Evolutionary conservation across 345 rosid genomes (phyloP).

Genomic region (Acer negundo): DNA sequence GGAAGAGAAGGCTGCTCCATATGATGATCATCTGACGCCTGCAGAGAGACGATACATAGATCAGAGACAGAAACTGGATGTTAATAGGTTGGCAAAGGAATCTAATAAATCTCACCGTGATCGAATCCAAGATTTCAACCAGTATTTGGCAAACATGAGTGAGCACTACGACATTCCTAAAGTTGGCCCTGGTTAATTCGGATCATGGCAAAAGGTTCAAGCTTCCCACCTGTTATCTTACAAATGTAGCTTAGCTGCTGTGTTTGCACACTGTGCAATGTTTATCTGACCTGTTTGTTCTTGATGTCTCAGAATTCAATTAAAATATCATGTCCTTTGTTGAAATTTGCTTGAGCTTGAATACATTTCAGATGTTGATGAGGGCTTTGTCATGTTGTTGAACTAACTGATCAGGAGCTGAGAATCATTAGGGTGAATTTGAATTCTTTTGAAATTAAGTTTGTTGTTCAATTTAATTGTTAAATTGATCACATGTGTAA

Average conservation of each 20-base stretch:
- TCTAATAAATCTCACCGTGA: conserved; percentile 66
- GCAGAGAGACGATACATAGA: conserved; percentile 60
- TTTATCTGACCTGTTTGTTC: neutral
- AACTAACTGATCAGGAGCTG: too few relatives aligned
- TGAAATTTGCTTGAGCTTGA: too few relatives aligned
- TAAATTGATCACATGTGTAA: too few relatives aligned
- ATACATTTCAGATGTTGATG: too few relatives aligned
- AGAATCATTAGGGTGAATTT: too few relatives aligned
- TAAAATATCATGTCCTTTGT: neutral
- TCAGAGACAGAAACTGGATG: conserved; percentile 56
- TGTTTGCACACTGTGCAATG: neutral
- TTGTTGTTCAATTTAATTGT: too few relatives aligned
- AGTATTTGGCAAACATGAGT: conserved; percentile 68
- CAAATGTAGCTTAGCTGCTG: neutral
- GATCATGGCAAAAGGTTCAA: neutral
- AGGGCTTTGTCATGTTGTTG: too few relatives aligned
- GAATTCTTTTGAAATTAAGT: too few relatives aligned
- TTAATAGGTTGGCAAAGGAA: conserved; percentile 53
- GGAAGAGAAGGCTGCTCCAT: conserved; percentile 44
- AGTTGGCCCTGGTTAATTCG: conserved; percentile 66
- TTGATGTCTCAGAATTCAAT: neutral
- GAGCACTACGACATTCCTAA: conserved; percentile 77
- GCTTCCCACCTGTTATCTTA: neutral
- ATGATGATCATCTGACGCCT: conserved; percentile 47
- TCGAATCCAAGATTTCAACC: conserved; percentile 69